Evolutionary conservation across 139 green algal species (phyloP).

Genomic region (Auxenochlorella pyrenoidosa): DNA sequence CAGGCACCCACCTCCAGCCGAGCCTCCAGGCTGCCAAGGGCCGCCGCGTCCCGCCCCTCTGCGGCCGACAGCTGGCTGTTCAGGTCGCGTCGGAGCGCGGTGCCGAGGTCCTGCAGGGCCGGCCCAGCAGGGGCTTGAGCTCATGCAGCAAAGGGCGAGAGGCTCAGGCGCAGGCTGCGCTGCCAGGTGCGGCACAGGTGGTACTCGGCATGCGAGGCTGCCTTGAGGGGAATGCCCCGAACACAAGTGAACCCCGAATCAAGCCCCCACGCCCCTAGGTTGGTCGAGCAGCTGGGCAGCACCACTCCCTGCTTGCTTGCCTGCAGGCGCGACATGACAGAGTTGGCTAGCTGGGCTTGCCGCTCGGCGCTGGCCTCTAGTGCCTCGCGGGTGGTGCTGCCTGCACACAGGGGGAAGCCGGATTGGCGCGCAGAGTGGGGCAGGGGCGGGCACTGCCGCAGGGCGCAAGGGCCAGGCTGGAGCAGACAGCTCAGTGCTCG

Average conservation of each 20-base stretch:
- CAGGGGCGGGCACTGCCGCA: not conserved
- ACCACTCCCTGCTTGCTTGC: not conserved
- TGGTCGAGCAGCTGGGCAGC: too few relatives aligned
- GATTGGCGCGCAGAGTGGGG: not conserved
- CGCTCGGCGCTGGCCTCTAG: constrained; percentile 10
- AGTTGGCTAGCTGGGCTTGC: constrained; percentile 22
- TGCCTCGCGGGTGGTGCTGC: constrained; percentile 16
- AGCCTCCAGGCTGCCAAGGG: constrained; percentile 38
- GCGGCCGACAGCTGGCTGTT: constrained; percentile 4
- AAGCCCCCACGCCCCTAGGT: too few relatives aligned
- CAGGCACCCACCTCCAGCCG: constrained; percentile 29
- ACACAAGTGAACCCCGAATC: too few relatives aligned
- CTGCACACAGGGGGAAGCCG: not conserved
- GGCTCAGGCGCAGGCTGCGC: too few relatives aligned
- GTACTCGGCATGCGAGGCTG: not conserved
- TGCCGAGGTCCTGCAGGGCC: constrained; percentile 1
- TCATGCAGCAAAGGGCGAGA: too few relatives aligned
- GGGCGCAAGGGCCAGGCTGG: not conserved
- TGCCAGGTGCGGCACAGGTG: not conserved
- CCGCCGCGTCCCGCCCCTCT: constrained; percentile 17
- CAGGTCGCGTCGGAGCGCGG: constrained; percentile 21
- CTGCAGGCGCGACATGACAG: constrained; percentile 18
- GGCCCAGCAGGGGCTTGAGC: too few relatives aligned
- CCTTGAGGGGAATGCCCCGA: too few relatives aligned
- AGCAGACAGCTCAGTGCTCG: not conserved